Percentiles rank a stretch among this genome's conserved stretches.
Evolutionary conservation across 2,329 filamentous ascomycete genomes (phyloP).

Genomic region (Juglanconis juglandina): DNA sequence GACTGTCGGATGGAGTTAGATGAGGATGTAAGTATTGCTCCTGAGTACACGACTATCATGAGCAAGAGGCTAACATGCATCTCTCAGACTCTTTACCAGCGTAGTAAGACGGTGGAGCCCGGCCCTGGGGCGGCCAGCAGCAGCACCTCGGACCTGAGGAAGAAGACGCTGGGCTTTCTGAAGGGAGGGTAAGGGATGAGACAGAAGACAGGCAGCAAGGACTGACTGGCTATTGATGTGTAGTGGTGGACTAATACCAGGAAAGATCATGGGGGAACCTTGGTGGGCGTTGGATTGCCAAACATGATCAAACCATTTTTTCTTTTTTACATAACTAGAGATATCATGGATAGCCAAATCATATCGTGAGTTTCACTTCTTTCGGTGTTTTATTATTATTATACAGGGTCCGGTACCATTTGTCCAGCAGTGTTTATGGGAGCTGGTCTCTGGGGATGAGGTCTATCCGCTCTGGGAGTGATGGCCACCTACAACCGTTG

Average conservation of each 20-base stretch:
- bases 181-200: constrained; percentile 6
- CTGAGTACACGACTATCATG: background rate
- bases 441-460: too few species aligned
- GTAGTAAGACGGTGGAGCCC: constrained; percentile 18
- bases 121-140: constrained; percentile 8
- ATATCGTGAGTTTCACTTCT: background rate
- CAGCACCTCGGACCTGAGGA: constrained; percentile 14
- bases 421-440: too few species aligned
- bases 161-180: constrained; percentile 17
- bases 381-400: too few species aligned
- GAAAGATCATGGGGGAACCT: background rate
- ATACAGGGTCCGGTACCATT: too few species aligned
- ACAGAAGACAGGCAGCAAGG: background rate
- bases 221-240: background rate
- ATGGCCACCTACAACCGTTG: too few species aligned
- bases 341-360: background rate
- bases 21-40: constrained; percentile 69
- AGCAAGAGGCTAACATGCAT: background rate
- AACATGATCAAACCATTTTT: background rate
- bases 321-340: background rate
- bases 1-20: constrained; percentile 79
- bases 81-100: constrained; percentile 16
- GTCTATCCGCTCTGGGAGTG: too few species aligned
- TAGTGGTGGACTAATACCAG: background rate
- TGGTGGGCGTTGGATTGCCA: background rate